Evolutionary conservation across 345 rosid species (phyloP), one percentile per base, ranked within the genome.

Genomic region (Corchorus capsularis): DNA sequence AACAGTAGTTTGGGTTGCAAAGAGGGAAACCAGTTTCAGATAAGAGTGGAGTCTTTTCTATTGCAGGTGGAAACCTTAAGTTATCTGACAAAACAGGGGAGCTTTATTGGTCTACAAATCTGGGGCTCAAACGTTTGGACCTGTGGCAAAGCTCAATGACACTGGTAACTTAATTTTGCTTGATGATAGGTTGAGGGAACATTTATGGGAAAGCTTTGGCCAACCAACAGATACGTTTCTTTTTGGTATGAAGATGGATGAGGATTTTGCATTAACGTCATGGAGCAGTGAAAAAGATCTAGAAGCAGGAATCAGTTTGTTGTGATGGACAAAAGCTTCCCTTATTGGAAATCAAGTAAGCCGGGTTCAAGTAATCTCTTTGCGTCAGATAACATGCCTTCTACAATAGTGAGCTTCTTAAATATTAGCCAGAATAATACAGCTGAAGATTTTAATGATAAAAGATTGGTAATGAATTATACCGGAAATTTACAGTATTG

Each of bases 1-100:
- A 17, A 71, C 63, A 20, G 6, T 78, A 27, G 78, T 83, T 0
- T 87, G 88, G 90, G 82, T 87, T 61, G 87, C 85, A 17, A 83
- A 82, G 16, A 35, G 82, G 8, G n/a, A n/a, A 0, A 0, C 85
- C 84, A 6, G 50, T 78, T 7, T 0, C 1, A 0, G 27, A 27
- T n/a, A 1, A 0, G 6, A 50, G 0, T 0, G 82, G 77, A 2
- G 14, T 11, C 46, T 69, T 85, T 0, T 22, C 39, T 2, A 8
- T 79, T 50, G 63, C 1, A 6, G 76, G 71, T 27, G 85, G 86
- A 6, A 67, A 78, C 0, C 82, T 83, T 10, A 5, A 13, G 10
- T 22, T 87, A 43, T 6, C 14, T 0, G 71, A 78, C 52, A 12
- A 9, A 57, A 17, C 1, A 6, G 57, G 76, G 13, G 32, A 4